Conservation (phyloP, 768 basidiomycete species). For the Lactifluus subvellereus region DNA sequence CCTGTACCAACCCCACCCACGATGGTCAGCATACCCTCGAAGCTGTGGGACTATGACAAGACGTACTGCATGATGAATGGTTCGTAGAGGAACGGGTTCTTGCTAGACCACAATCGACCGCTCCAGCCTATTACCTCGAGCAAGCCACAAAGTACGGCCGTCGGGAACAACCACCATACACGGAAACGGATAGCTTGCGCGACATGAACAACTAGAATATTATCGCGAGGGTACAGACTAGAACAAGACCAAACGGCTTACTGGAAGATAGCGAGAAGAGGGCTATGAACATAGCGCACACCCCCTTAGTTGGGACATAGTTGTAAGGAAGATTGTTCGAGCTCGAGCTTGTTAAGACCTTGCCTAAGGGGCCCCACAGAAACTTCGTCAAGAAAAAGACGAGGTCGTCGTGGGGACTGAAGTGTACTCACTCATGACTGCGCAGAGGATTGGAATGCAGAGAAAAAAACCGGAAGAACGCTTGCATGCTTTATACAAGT, state of each 20-base stretch:
- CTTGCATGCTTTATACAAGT: background rate
- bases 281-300: slow-evolving; percentile 8
- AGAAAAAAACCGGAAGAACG: too few relatives aligned
- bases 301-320: slow-evolving; percentile 16
- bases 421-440: background rate
- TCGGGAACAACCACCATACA: slow-evolving; percentile 25
- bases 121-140: slow-evolving; percentile 20
- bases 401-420: background rate
- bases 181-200: slow-evolving; percentile 25
- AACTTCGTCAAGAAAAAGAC: background rate
- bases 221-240: too few relatives aligned
- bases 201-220: too few relatives aligned
- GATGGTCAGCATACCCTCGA: background rate
- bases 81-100: slow-evolving; percentile 1
- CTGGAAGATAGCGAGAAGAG: slow-evolving; percentile 5
- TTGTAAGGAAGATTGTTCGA: background rate
- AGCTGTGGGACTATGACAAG: background rate
- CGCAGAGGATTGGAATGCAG: too few relatives aligned
- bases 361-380: background rate
- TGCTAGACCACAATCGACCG: slow-evolving; percentile 20
- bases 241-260: background rate
- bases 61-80: slow-evolving; percentile 22
- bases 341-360: background rate
- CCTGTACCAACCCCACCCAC: background rate
- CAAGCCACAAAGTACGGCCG: slow-evolving; percentile 12